Evolutionary conservation across 495 filamentous ascomycete genomes (phyloP).

Genomic region (Penicillium goetzii): DNA sequence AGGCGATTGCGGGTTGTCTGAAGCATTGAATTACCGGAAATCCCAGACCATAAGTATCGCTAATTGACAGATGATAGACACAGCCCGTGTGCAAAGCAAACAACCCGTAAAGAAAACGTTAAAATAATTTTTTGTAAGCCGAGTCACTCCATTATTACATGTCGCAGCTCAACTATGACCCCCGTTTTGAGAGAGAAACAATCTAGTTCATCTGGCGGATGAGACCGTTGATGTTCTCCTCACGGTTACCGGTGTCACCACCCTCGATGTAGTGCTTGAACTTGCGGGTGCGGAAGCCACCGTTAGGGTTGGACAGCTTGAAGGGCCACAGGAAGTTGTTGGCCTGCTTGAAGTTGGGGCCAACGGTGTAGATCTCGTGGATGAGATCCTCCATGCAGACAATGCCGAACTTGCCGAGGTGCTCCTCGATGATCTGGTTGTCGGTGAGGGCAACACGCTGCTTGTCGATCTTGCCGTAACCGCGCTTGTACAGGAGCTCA

Average conservation of each 20-base stretch:
- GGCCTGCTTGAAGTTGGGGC: slow-evolving; percentile 99
- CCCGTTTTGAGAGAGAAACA: slow-evolving; percentile 21
- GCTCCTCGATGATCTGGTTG: slow-evolving; percentile 95
- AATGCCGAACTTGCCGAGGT: slow-evolving; percentile 96
- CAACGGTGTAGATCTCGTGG: slow-evolving; percentile 98
- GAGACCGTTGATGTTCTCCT: slow-evolving; percentile 97
- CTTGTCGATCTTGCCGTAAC: slow-evolving; percentile 96
- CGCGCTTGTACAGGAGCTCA: slow-evolving; percentile 99
- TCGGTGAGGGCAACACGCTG: slow-evolving; percentile 95
- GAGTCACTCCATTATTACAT: slow-evolving; percentile 19
- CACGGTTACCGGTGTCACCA: slow-evolving; percentile 96
- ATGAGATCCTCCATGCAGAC: slow-evolving; percentile 99
- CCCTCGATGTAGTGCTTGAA: slow-evolving; percentile 99
- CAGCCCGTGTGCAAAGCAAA: slow-evolving; percentile 35
- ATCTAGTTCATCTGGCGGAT: slow-evolving; percentile 98
- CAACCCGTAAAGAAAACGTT: slow-evolving; percentile 41
- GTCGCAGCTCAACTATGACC: slow-evolving; percentile 9
- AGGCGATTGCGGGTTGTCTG: slow-evolving; percentile 40
- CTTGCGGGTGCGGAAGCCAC: slow-evolving; percentile 93
- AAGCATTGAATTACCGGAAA: slow-evolving; percentile 47
- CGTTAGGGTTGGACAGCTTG: slow-evolving; percentile 97
- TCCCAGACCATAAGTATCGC: slow-evolving; percentile 48
- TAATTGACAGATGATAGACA: slow-evolving; percentile 40
- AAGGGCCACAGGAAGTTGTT: slow-evolving; percentile 99
- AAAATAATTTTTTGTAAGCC: slow-evolving; percentile 23